Base-by-base conservation (phyloP, 2,329 filamentous ascomycete genomes). In the Drechslerella dactyloides region DNA sequence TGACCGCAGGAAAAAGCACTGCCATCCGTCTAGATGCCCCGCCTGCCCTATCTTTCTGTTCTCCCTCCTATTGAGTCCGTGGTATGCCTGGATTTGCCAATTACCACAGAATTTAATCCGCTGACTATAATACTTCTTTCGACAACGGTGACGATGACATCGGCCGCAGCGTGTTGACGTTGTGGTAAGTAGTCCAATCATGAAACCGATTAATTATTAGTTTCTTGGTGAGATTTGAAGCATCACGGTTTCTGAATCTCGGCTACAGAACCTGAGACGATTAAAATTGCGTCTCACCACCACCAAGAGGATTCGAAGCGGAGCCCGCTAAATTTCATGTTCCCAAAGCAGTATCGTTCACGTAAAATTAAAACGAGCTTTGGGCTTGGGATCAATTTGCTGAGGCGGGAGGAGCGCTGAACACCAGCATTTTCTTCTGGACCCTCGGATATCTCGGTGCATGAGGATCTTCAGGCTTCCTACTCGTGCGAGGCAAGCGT, bases 211-310 rank as follows among this genome's bases (percentile, higher is more conserved):
- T 23, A 35, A 57, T 61, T 23, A 55, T 69, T 21, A 50, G 24
- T 48, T 33, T 40, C 51, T 2, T 53, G 50, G 50, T 53, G 50
- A 35, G 50, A 30, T 35, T 30, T 72, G 68, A 72, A 63, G 66
- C 68, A 57, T 42, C 44, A 37, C 33, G 48, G 40, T 56, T 58
- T 27, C 40, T 65, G 60, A 72, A 65, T 63, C 68, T 72, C 68
- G 68, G 68, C 60, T 72, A 72, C 55, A 17, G 62, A 72, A 65
- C 68, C 68, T 72, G 68, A 72, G 59, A 72, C 68, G 64, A 64
- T 65, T 72, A 72, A 72, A 48, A 72, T 72, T 72, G 60, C 60
- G 68, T 65, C 59, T 65, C 60, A 59, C 56, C 60, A 42, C 68
- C 55, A 23, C 7, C 15, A 48, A 19, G 8, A 15, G n/a, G 27